Conservation (phyloP, 352 stramenopile genomes). For the Globisporangium nunn region DNA sequence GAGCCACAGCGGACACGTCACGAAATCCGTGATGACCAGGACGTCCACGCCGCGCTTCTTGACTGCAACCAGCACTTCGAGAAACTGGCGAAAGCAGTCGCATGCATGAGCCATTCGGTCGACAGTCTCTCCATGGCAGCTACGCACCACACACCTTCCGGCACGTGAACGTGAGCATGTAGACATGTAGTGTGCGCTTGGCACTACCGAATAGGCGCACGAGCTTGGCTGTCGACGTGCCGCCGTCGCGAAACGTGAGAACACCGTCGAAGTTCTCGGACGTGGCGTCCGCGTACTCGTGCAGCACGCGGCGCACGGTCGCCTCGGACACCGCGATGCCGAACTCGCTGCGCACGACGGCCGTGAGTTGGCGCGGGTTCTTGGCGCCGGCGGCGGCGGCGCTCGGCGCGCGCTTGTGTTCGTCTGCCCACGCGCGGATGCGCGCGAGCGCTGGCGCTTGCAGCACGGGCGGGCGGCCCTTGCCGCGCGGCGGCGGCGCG, state of each 20-base stretch:
- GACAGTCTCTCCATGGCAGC: background rate
- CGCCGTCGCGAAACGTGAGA: background rate
- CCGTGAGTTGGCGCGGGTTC: background rate
- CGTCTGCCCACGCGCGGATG: conserved; percentile 2
- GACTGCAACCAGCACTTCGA: background rate
- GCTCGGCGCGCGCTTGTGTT: background rate
- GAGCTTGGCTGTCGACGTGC: background rate
- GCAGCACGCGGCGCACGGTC: conserved; percentile 5
- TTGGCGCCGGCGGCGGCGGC: background rate
- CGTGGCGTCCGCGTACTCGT: background rate
- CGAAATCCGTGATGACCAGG: background rate
- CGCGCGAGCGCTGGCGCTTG: background rate
- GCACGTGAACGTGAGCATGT: background rate
- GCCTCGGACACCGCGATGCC: conserved; percentile 1
- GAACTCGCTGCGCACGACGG: background rate
- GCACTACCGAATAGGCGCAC: background rate
- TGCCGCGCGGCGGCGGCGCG: background rate
- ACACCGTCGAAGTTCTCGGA: background rate
- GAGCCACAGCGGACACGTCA: background rate
- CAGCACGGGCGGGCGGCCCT: conserved; percentile 2
- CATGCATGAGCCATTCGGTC: too few relatives aligned
- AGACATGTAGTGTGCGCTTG: background rate
- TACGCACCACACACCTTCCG: background rate
- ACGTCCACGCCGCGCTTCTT: conserved; percentile 2
- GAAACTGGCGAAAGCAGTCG: too few relatives aligned